Conservation (phyloP, 1,284 basidiomycete species). For the Ganoderma sinense region DNA sequence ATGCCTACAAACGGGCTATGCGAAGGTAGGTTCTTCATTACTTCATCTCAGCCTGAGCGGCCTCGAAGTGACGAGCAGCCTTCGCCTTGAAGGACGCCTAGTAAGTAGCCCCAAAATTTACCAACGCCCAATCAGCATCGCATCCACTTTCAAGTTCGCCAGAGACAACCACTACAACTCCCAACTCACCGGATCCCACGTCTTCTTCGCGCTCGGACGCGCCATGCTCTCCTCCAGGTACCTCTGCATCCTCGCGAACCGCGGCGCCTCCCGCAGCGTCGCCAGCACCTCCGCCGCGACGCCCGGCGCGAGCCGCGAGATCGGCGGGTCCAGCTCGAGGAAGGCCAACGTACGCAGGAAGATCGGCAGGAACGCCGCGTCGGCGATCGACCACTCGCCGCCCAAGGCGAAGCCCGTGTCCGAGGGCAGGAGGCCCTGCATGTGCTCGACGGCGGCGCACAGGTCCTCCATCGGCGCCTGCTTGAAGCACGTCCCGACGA, state of each 20-base stretch:
- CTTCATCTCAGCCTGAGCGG: no score
- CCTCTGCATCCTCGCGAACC: conserved; percentile 39
- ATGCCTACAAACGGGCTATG: no score
- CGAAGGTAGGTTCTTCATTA: no score
- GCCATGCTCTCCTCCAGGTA: conserved; percentile 40
- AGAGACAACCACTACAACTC: no score
- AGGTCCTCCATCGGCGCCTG: conserved; percentile 49
- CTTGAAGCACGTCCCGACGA: conserved; percentile 36
- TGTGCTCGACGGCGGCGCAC: conserved; percentile 38
- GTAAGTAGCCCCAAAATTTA: no score
- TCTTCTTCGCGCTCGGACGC: conserved; percentile 40
- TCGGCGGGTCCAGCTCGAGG: conserved; percentile 40
- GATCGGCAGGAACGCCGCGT: conserved; percentile 54
- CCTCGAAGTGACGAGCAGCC: no score
- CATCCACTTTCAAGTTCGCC: no score
- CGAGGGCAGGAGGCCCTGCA: conserved; percentile 43
- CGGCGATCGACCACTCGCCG: conserved; percentile 58
- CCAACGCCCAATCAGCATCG: no score
- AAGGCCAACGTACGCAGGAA: conserved; percentile 37
- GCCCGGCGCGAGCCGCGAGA: conserved; percentile 30
- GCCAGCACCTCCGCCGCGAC: conserved; percentile 35
- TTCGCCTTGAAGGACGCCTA: no score
- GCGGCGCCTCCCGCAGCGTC: conserved; percentile 29
- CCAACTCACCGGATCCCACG: conserved; percentile 41
- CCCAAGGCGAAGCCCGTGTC: conserved; percentile 42